Conservation (phyloP, 2,329 filamentous ascomycete species). For the Hawksworthiomyces lignivorus region DNA sequence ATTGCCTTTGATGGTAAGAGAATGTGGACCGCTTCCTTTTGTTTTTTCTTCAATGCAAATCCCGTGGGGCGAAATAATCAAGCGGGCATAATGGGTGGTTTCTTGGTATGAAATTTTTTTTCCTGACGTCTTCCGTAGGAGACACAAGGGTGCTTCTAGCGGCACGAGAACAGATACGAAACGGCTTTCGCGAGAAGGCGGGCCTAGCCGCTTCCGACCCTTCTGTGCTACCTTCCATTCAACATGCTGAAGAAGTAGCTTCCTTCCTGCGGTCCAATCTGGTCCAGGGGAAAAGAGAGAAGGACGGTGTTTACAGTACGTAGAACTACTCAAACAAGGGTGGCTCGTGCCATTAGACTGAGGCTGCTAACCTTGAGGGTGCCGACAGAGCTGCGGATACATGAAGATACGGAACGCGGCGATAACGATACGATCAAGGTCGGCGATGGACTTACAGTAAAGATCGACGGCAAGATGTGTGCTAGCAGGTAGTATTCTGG, state of each 20-base stretch:
- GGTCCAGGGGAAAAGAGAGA: conserved; percentile 65
- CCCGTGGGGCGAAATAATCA: no score
- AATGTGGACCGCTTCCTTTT: conserved; percentile 1
- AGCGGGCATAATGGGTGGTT: no score
- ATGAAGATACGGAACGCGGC: conserved; percentile 82
- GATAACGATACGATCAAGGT: conserved; percentile 87
- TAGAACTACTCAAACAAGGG: no score
- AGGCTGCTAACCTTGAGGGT: neutral
- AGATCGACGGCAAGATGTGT: conserved; percentile 25
- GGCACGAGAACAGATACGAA: conserved; percentile 64
- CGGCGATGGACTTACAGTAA: conserved; percentile 29
- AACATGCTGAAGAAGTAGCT: conserved; percentile 77
- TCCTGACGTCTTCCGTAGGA: conserved; percentile 9
- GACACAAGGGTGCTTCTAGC: conserved; percentile 51
- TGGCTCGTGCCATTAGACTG: no score
- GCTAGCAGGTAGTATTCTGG: no score
- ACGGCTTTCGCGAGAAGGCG: conserved; percentile 63
- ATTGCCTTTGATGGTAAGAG: conserved; percentile 73
- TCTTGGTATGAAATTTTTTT: neutral
- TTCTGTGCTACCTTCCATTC: conserved; percentile 56
- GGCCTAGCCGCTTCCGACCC: conserved; percentile 49
- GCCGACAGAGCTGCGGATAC: conserved; percentile 69
- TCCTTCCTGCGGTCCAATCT: conserved; percentile 74
- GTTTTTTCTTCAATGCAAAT: no score
- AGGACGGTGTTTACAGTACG: conserved; percentile 52